These are phyloP conservation scores for Trypanosoma brucei DNA, from an alignment of 208 protist species.

Conservation along the genomic window DNA sequence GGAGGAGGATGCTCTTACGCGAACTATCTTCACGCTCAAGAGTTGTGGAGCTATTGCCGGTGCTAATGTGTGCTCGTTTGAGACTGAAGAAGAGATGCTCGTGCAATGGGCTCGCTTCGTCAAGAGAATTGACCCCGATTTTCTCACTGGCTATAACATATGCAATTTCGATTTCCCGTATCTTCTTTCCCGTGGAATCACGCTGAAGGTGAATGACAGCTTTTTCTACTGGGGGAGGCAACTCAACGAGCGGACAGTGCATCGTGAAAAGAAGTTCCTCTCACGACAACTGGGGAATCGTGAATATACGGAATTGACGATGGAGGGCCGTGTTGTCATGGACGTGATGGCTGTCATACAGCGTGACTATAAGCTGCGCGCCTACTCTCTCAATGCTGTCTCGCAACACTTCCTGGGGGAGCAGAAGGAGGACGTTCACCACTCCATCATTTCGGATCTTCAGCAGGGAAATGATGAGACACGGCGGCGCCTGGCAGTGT, in stretches of 20 bases:
- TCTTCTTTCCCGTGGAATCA: conserved; percentile 93
- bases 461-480: conserved; percentile 95
- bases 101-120: conserved; percentile 86
- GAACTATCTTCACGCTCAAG: conserved; percentile 92
- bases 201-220: conserved; percentile 80
- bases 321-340: conserved; percentile 96
- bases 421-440: conserved; percentile 99
- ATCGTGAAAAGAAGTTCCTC: conserved; percentile 94
- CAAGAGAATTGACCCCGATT: conserved; percentile 89
- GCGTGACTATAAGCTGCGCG: conserved; percentile 98
- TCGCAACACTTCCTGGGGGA: conserved; percentile 98
- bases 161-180: conserved; percentile 99
- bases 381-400: conserved; percentile 99
- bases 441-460: conserved; percentile 97
- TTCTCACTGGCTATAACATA: conserved; percentile 99
- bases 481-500: conserved; percentile 96
- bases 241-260: conserved; percentile 81
- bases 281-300: conserved; percentile 98
- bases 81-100: conserved; percentile 93
- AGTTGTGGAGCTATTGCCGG: conserved; percentile 95
- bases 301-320: conserved; percentile 96
- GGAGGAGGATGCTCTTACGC: conserved; percentile 55
- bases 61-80: conserved; percentile 91
- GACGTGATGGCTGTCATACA: conserved; percentile 98
- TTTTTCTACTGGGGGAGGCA: conserved; percentile 92